Conservation (phyloP, 1,284 basidiomycete species). For the Ganoderma boninense region DNA sequence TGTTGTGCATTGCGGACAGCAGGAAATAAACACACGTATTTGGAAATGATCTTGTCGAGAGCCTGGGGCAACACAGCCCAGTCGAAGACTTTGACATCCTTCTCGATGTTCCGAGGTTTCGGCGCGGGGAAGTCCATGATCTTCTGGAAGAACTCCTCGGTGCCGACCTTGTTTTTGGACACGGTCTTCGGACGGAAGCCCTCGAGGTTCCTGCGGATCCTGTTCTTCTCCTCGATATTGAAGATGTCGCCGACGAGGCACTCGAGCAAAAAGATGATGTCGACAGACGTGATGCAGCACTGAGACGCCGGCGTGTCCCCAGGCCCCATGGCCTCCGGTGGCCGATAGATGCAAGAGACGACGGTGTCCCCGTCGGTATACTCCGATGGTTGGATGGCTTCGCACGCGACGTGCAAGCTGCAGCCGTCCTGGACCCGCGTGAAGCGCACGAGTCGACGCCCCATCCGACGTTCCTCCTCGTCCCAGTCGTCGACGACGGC, state of each 20-base stretch:
- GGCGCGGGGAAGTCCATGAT: constrained; percentile 97
- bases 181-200: constrained; percentile 92
- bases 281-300: constrained; percentile 93
- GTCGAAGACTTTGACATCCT: constrained; percentile 97
- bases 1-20: background rate
- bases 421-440: constrained; percentile 66
- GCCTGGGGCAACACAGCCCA: constrained; percentile 87
- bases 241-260: constrained; percentile 86
- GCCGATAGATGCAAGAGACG: constrained; percentile 91
- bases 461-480: constrained; percentile 60
- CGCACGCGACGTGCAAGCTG: constrained; percentile 70
- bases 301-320: constrained; percentile 54
- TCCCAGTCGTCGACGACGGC: constrained; percentile 58
- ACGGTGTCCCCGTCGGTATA: constrained; percentile 66
- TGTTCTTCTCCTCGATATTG: constrained; percentile 95
- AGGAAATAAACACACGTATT: constrained; percentile 79
- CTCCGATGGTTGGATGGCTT: constrained; percentile 65
- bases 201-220: constrained; percentile 94
- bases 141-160: constrained; percentile 88
- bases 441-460: constrained; percentile 79
- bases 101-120: constrained; percentile 96
- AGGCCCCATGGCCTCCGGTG: constrained; percentile 50
- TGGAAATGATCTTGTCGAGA: constrained; percentile 91
- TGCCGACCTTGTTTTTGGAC: constrained; percentile 84
- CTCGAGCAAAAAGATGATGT: constrained; percentile 93